These are phyloP conservation scores for Podospora pseudoanserina DNA, from an alignment of 495 filamentous ascomycete species.

Conservation along the genomic window DNA sequence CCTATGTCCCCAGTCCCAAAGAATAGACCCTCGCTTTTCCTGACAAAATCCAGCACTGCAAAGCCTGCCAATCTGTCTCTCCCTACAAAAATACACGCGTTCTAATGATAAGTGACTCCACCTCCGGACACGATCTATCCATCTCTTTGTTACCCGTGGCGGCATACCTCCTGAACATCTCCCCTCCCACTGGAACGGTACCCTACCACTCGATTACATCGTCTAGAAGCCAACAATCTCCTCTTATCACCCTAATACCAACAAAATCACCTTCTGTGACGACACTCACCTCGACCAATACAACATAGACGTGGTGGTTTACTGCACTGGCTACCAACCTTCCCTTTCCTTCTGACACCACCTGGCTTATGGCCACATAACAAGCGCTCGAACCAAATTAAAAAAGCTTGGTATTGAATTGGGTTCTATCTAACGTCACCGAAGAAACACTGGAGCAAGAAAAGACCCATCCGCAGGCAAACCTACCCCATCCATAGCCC, in stretches of 20 bases:
- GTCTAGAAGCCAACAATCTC: constrained; percentile 45
- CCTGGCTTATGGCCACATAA: background rate
- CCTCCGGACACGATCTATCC: constrained; percentile 49
- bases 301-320: constrained; percentile 46
- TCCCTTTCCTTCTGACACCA: constrained; percentile 49
- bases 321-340: constrained; percentile 48
- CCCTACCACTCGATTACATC: constrained; percentile 37
- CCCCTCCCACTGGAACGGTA: constrained; percentile 46
- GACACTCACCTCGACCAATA: constrained; percentile 28
- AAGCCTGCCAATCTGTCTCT: constrained; percentile 40
- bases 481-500: constrained; percentile 23
- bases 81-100: constrained; percentile 36
- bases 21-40: constrained; percentile 41
- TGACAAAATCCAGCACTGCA: constrained; percentile 42
- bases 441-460: background rate
- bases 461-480: background rate
- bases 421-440: background rate
- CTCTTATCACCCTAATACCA: constrained; percentile 31
- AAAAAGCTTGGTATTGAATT: background rate
- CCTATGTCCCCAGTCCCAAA: constrained; percentile 40
- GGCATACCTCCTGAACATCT: constrained; percentile 42
- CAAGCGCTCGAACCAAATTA: background rate
- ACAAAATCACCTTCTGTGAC: constrained; percentile 45
- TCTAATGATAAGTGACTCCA: constrained; percentile 48
- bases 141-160: constrained; percentile 36